Evolutionary conservation across 2,329 filamentous ascomycete species (phyloP).

Genomic region (Aspergillus aculeatus): DNA sequence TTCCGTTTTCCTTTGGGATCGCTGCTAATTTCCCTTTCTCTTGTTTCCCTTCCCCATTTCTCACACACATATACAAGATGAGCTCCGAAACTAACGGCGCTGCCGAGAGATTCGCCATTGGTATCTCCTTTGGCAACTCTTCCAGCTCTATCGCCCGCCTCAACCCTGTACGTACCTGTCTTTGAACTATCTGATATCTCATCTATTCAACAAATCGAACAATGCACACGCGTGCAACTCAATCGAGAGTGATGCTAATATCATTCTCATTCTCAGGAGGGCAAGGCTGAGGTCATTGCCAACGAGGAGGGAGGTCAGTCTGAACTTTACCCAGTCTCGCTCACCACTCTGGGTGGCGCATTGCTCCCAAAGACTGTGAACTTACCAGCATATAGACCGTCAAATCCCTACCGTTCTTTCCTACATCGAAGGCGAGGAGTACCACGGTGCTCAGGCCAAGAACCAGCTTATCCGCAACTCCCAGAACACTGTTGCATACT

Average conservation of each 20-base stretch:
- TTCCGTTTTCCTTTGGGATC: constrained; percentile 20
- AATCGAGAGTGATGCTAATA: neutral
- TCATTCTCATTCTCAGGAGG: constrained; percentile 57
- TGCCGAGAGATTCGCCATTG: constrained; percentile 70
- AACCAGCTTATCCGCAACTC: constrained; percentile 87
- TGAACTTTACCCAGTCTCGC: neutral
- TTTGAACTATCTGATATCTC: neutral
- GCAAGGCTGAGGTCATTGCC: constrained; percentile 95
- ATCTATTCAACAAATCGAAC: neutral
- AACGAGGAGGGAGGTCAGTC: constrained; percentile 84
- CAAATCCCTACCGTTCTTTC: constrained; percentile 94
- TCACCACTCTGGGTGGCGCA: constrained; percentile 5
- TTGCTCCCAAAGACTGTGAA: constrained; percentile 11
- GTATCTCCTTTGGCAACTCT: constrained; percentile 96
- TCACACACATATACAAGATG: constrained; percentile 34
- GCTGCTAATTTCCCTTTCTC: constrained; percentile 9
- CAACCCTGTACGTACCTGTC: constrained; percentile 50
- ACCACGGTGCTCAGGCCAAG: constrained; percentile 94
- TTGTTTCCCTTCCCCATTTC: constrained; percentile 10
- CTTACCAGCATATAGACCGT: constrained; percentile 63
- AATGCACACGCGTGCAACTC: neutral
- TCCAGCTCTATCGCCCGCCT: constrained; percentile 97
- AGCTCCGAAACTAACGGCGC: constrained; percentile 55
- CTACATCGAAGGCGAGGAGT: constrained; percentile 94
- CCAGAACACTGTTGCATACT: constrained; percentile 90